These are phyloP conservation scores for Desmodesmus armatus DNA, from an alignment of 139 green algal species.

Conservation along the genomic window DNA sequence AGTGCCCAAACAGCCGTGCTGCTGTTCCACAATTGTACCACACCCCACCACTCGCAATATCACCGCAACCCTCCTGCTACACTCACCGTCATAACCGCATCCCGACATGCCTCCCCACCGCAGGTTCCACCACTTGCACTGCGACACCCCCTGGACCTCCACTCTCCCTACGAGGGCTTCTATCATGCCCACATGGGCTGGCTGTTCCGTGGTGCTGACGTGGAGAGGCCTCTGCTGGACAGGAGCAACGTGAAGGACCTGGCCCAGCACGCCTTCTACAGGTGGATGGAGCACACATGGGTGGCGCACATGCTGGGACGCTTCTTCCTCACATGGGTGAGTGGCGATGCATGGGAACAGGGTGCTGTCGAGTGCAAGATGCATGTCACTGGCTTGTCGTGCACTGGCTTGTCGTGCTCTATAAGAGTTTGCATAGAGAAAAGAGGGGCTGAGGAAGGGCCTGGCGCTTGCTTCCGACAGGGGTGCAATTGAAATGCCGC, in stretches of 20 bases:
- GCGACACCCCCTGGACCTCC: conserved; percentile 70
- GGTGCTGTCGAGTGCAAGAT: not conserved
- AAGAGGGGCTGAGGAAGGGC: not conserved
- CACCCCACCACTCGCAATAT: conserved; percentile 71
- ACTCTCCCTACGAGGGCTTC: conserved; percentile 75
- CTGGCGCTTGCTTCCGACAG: not conserved
- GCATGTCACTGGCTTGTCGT: not conserved
- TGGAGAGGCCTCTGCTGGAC: not conserved
- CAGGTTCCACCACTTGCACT: conserved; percentile 63
- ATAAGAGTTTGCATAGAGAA: not conserved
- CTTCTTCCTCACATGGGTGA: not conserved
- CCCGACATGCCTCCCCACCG: conserved; percentile 62
- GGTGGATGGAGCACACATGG: not conserved
- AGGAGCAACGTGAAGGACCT: not conserved
- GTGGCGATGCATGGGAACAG: not conserved
- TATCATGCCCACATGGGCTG: conserved; percentile 66
- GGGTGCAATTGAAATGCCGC: not conserved
- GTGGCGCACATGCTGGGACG: not conserved
- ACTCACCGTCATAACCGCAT: conserved; percentile 58
- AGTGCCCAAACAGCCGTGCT: too few species aligned
- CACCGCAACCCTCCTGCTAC: conserved; percentile 64
- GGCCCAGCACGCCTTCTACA: not conserved
- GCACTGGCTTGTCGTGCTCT: not conserved
- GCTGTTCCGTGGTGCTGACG: conserved; percentile 60
- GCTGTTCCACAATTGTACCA: too few species aligned